These are phyloP conservation scores for Spergularia marina DNA, from an alignment of 148 eudicot species.

Conservation along the genomic window DNA sequence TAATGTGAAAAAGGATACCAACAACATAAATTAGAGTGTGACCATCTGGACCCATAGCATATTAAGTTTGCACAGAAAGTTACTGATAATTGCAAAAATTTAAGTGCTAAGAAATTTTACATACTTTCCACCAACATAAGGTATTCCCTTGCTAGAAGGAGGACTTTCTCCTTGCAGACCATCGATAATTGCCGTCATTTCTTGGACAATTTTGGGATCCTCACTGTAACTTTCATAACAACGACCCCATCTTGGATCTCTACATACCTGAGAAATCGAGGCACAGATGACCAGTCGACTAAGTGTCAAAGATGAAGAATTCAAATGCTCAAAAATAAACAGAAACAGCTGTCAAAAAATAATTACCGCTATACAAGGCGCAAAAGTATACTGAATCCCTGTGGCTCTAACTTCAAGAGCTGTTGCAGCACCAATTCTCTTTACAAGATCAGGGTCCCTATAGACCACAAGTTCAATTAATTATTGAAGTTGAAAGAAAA, in stretches of 20 bases:
- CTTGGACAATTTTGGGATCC: constrained; percentile 66
- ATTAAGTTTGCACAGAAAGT: background rate
- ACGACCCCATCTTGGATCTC: constrained; percentile 92
- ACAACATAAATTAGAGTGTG: background rate
- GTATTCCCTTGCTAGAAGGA: constrained; percentile 48
- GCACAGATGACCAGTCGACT: background rate
- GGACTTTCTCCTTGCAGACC: constrained; percentile 76
- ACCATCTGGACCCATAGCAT: background rate
- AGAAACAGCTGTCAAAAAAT: background rate
- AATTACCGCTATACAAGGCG: constrained; percentile 79
- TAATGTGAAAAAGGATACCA: background rate
- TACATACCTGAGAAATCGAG: constrained; percentile 54
- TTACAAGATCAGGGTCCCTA: constrained; percentile 66
- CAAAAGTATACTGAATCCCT: constrained; percentile 69
- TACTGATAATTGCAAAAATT: background rate
- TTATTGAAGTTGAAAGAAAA: background rate
- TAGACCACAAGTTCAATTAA: constrained; percentile 1
- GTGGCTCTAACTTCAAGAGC: constrained; percentile 88
- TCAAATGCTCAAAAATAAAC: background rate
- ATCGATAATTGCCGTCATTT: constrained; percentile 65
- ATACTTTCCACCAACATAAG: constrained; percentile 73
- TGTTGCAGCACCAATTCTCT: constrained; percentile 71
- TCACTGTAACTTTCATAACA: constrained; percentile 90
- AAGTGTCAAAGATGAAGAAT: constrained; percentile 4
- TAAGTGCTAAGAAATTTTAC: constrained; percentile 19